Base-by-base conservation (phyloP, 73 alveolate species). In the Symbiodinium natans region DNA sequence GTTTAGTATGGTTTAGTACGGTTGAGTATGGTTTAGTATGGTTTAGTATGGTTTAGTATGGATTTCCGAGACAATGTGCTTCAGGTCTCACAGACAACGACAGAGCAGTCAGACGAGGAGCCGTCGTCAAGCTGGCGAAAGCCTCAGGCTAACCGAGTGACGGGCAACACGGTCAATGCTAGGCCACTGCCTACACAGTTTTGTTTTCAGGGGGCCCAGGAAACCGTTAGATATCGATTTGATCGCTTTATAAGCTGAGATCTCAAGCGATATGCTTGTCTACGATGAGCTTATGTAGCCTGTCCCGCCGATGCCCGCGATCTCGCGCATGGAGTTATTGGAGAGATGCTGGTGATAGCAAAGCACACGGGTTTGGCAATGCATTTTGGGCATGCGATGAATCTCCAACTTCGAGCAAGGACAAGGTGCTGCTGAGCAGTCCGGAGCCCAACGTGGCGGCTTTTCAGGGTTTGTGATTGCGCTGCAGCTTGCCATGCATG, bases 91-190 rank as follows among this genome's bases (percentile, higher is more conserved):
- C 88, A 39, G 97, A 90, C 39, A 68, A 90, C 34, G 97, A 90
- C 77, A 88, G 97, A 31, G 88, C 97, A 29, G 97, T 90, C 39
- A 29, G 97, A 73, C 87, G 97, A 29, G 97, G 97, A 19, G 97
- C 97, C 6, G 88, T 90, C 17, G 89, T 90, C 41, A 90, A 90
- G 52, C 39, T 90, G 41, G 97, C 4, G 9, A 10, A 29, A 10
- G 39, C 42, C 84, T 34, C 43, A 25, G 77, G 80, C 80, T 9
- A 6, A 46, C 13, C 21, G 6, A 46, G 13, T 46, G n/a, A n/a
- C n/a, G n/a, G n/a, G n/a, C n/a, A n/a, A n/a, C n/a, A n/a, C n/a
- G n/a, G n/a, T n/a, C n/a, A n/a, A n/a, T n/a, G n/a, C n/a, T n/a
- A n/a, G n/a, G n/a, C n/a, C n/a, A n/a, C n/a, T n/a, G n/a, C n/a